Evolutionary conservation across 495 filamentous ascomycete genomes (phyloP), one percentile per base, ranked within the genome.

Genomic region (Penicillium dipodomyicola): DNA sequence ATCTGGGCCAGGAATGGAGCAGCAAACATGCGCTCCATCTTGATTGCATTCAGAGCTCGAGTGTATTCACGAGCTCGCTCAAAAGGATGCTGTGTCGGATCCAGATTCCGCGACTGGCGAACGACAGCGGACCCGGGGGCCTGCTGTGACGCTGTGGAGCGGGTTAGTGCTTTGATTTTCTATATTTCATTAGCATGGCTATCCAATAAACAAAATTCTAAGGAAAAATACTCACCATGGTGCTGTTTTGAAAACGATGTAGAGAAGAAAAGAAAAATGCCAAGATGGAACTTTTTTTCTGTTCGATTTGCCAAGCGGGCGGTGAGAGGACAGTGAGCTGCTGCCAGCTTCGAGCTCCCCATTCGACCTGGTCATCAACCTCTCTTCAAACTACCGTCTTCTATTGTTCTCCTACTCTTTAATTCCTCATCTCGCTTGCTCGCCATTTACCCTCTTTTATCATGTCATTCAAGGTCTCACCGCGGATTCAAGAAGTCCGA

Each of bases 1-100:
- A 98, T 82, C 63, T 96, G 89, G 0, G 78, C 87, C 41, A 98
- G 73, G 68, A 98, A 98, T 5, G 94, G 94, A 51, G 90, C 85
- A 20, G 94, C 93, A 67, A 97, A 97, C 84, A 98, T 92, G 60
- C 94, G 87, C 72, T 97, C 90, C 50, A 98, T 71, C 64, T 98
- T 98, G 47, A 89, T 89, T 8, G 92, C 92, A 84, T 92, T 97
- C 63, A 92, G 81, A 27, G 90, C 89, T 49, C 89, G 80, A 8
- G 87, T 90, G 67, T 97, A 97, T 75, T 98, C 94, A 68, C 95
- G 80, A 46, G 92, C 94, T 62, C 91, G 80, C 71, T 95, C 92
- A 72, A 97, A 97, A 22, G 95, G 95, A 78, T 98, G 94, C 51
- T 94, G 81, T 32, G 90, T 84, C 11, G 94, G 95, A 66, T 96